A percentile compares a stretch with the other conserved stretches of the same genome.
Conservation (phyloP, 176 grass and related monocot species). For the Musa troglodytarum region DNA sequence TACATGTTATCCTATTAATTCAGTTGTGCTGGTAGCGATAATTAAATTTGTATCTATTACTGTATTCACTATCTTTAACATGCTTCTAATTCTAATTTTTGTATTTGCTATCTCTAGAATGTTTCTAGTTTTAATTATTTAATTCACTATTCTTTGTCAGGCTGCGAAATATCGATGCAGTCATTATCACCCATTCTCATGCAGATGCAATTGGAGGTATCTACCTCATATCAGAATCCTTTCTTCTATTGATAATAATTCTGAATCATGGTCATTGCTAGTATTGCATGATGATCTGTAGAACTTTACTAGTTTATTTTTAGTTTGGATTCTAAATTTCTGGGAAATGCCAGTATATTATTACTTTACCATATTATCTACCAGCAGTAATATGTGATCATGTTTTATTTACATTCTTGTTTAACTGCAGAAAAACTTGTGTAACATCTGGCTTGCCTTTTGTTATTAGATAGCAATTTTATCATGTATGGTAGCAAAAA, state of each 20-base stretch:
- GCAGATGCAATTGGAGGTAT: constrained; percentile 94
- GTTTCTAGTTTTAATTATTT: constrained; percentile 10
- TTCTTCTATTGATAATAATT: background rate
- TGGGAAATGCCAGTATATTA: too few relatives aligned
- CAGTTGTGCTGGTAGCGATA: background rate
- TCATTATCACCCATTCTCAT: constrained; percentile 93
- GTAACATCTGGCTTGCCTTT: too few relatives aligned
- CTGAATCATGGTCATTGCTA: background rate
- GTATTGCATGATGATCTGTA: background rate
- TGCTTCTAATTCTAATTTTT: constrained; percentile 4
- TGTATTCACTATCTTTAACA: background rate
- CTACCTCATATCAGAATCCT: constrained; percentile 12
- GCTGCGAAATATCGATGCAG: constrained; percentile 63
- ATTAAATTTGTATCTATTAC: background rate
- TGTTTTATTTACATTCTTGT: background rate
- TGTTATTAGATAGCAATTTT: too few relatives aligned
- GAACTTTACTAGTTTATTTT: too few relatives aligned
- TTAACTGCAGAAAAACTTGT: background rate
- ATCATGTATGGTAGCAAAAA: too few relatives aligned
- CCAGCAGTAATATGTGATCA: background rate
- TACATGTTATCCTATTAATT: too few relatives aligned
- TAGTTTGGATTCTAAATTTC: too few relatives aligned
- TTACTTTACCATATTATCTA: too few relatives aligned
- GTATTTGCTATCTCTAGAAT: background rate
- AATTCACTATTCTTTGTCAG: constrained; percentile 22